Conservation (phyloP, 495 filamentous ascomycete genomes). For the Penicillium pulvis region DNA sequence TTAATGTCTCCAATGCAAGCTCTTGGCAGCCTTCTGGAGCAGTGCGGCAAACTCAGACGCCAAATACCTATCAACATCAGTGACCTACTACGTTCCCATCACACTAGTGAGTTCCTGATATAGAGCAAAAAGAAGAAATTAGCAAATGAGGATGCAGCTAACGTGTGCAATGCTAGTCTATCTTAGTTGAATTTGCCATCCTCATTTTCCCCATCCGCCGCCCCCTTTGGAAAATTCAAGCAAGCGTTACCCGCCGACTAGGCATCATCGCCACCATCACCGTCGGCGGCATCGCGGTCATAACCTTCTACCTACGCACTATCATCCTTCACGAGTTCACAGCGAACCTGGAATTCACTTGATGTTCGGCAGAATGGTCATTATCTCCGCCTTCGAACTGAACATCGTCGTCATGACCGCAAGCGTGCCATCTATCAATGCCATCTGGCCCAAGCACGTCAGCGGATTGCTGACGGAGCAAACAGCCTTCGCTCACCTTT, state of each 20-base stretch:
- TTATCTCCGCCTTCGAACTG: conserved; percentile 1
- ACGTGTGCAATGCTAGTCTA: background rate
- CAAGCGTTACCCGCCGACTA: conserved; percentile 1
- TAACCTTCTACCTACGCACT: background rate
- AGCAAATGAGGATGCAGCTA: background rate
- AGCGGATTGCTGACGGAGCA: background rate
- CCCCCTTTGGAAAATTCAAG: conserved; percentile 5
- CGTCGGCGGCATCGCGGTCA: background rate
- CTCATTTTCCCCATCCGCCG: background rate
- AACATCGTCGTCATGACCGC: background rate
- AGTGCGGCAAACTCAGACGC: background rate
- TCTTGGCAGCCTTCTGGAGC: background rate
- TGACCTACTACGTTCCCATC: conserved; percentile 4
- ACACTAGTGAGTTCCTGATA: background rate
- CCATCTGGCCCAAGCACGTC: conserved; percentile 1
- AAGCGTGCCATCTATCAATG: background rate
- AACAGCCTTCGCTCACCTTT: background rate
- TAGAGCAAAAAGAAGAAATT: too few relatives aligned
- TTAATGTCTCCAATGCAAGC: background rate
- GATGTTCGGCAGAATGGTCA: conserved; percentile 3
- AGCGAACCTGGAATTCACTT: background rate
- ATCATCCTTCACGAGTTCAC: conserved; percentile 3
- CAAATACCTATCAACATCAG: background rate
- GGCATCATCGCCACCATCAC: conserved; percentile 1
- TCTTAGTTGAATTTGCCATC: background rate